phyloP scores from a whole-genome alignment of 140 eudicot genomes.

The Flaveria floridana region DNA sequence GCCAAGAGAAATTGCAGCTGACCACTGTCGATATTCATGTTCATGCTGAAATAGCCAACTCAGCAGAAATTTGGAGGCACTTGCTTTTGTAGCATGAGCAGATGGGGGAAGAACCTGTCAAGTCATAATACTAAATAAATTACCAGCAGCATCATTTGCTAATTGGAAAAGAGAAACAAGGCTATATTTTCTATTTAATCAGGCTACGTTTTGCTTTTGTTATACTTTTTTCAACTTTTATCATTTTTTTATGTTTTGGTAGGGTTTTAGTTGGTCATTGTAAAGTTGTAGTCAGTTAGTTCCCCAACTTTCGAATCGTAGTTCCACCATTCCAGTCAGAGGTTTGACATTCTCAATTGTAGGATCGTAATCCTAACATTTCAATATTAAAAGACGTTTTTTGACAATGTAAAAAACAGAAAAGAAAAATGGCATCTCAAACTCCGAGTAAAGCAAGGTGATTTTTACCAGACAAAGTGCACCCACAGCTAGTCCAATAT shows the following conservation, averaged over 20 bases:
- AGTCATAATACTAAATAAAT: conserved; percentile 22
- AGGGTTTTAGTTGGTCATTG: conserved; percentile 9
- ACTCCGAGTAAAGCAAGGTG: conserved; percentile 27
- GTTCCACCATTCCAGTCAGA: conserved; percentile 3
- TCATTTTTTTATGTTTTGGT: neutral
- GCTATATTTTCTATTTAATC: conserved; percentile 3
- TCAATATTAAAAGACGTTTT: neutral
- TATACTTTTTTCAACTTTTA: neutral
- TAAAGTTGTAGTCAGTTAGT: conserved; percentile 9
- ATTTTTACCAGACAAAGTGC: conserved; percentile 78
- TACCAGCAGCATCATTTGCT: conserved; percentile 8
- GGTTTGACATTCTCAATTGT: neutral
- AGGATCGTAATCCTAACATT: conserved; percentile 10
- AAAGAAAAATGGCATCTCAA: conserved; percentile 17
- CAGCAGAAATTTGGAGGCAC: conserved; percentile 75
- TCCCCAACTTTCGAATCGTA: neutral
- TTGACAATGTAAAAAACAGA: neutral
- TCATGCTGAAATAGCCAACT: conserved; percentile 83
- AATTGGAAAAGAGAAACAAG: conserved; percentile 3
- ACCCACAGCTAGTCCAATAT: conserved; percentile 77
- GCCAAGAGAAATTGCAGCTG: conserved; percentile 97
- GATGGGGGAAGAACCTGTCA: conserved; percentile 78
- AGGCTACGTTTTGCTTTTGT: neutral
- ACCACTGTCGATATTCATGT: conserved; percentile 96
- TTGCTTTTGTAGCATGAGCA: conserved; percentile 75